Conservation (phyloP, 2,329 filamentous ascomycete genomes). For the Aschersonia sp. region DNA sequence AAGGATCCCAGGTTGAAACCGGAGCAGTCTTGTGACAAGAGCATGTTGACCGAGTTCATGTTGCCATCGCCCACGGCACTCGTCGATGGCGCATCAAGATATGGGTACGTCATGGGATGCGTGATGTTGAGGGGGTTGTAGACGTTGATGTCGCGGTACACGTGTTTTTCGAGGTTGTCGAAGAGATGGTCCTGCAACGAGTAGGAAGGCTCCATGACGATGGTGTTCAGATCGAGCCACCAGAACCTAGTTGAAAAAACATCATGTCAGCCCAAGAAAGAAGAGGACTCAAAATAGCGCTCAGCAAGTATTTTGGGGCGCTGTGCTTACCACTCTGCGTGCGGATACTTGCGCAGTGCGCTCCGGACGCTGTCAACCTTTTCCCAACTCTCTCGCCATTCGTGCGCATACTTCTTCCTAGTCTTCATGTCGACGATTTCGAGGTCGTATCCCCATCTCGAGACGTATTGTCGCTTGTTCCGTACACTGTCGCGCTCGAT, state of each 20-base stretch:
- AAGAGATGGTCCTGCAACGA: slow-evolving; percentile 88
- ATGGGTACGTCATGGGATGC: slow-evolving; percentile 61
- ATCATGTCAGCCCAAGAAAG: background rate
- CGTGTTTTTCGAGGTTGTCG: slow-evolving; percentile 55
- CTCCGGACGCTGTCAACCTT: slow-evolving; percentile 91
- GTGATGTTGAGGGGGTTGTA: slow-evolving; percentile 92
- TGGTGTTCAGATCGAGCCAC: slow-evolving; percentile 97
- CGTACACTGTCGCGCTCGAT: slow-evolving; percentile 91
- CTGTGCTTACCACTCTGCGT: slow-evolving; percentile 74
- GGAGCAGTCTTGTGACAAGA: slow-evolving; percentile 84
- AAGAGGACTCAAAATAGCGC: too few relatives aligned
- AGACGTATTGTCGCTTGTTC: slow-evolving; percentile 85
- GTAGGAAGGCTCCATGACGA: slow-evolving; percentile 90
- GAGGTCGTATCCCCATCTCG: slow-evolving; percentile 84
- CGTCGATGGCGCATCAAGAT: slow-evolving; percentile 61
- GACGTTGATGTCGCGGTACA: slow-evolving; percentile 90
- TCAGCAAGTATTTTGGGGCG: too few relatives aligned
- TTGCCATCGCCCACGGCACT: slow-evolving; percentile 68
- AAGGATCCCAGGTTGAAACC: slow-evolving; percentile 97
- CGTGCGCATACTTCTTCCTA: slow-evolving; percentile 95
- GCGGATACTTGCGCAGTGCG: slow-evolving; percentile 81
- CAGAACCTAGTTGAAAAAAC: slow-evolving; percentile 82
- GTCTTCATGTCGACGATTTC: slow-evolving; percentile 98
- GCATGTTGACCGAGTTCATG: slow-evolving; percentile 65
- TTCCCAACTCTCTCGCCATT: slow-evolving; percentile 99